Evolutionary conservation across 345 rosid genomes (phyloP), one percentile per base, ranked within the genome.

Genomic region (Lumnitzera racemosa): DNA sequence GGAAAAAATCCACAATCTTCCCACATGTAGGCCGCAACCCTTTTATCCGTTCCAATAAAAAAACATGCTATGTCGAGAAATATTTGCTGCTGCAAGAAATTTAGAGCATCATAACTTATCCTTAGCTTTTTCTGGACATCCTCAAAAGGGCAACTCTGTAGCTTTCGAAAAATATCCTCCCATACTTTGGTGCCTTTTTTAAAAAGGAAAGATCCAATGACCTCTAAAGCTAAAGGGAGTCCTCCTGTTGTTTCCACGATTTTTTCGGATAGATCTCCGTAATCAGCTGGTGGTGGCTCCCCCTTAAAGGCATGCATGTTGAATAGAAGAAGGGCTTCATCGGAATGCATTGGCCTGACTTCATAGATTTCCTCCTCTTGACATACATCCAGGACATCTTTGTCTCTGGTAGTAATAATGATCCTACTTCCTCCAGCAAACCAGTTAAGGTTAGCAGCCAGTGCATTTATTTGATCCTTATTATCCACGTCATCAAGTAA

Each of bases 21-120:
- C 64, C 64, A 51, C 56, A 61, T 61, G n/a, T 61, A 7, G 6
- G 3, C 24, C 10, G 64, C 47, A 1, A 2, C 29, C 54, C 53
- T 62, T 10, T 46, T 12, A 7, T 62, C 27, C 15, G 0, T 23
- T 53, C 66, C 66, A n/a, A 50, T 53, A 24, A 62, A 62, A 62
- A 53, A 12, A 2, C 64, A 53, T 2, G 56, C 64, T 0, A 61
- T 61, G 24, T 61, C 64, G n/a, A n/a, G 11, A 62, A 62, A 62
- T 11, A 62, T 8, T 3, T 46, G 15, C 3, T 46, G 5, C 0
- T 62, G 58, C 11, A 13, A 6, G 13, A 29, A 13, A 0, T 15
- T 15, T 53, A 53, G 2, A 3, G 55, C 27, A 36, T 53, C 56
- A 23, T 2, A 62, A 13, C 58, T 62, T 0, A 62, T 5, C 15